These are phyloP conservation scores for Teratosphaeriaceae sp. DNA, from an alignment of 2,329 filamentous ascomycete species.

Conservation along the genomic window DNA sequence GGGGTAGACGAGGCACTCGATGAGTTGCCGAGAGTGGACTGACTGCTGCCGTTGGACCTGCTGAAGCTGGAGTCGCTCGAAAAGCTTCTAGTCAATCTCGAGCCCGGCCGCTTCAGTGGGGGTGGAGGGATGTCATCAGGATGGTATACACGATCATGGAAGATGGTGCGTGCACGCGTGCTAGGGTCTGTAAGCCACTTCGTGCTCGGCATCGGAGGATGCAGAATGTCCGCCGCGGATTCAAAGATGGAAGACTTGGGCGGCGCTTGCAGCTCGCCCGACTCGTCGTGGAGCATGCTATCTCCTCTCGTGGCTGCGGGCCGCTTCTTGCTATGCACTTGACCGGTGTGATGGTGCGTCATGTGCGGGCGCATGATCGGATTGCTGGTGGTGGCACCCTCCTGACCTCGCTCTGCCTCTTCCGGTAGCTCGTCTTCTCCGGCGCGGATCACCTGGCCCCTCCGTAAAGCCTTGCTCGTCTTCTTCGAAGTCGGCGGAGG, in stretches of 20 bases:
- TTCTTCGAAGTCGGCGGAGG: constrained; percentile 25
- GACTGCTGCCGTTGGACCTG: constrained; percentile 17
- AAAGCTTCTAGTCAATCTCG: constrained; percentile 28
- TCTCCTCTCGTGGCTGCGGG: constrained; percentile 44
- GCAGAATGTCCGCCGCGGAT: constrained; percentile 85
- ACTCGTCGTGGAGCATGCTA: constrained; percentile 40
- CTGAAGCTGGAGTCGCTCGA: constrained; percentile 16
- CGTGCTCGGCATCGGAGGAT: constrained; percentile 74
- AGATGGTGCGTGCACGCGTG: constrained; percentile 79
- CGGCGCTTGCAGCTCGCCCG: constrained; percentile 49
- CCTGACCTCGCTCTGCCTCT: constrained; percentile 13
- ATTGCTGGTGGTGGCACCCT: constrained; percentile 22
- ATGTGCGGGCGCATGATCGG: constrained; percentile 27
- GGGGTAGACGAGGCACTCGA: constrained; percentile 6
- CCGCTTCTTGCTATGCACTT: constrained; percentile 28
- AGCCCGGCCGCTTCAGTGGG: constrained; percentile 42
- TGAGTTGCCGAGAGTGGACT: constrained; percentile 10
- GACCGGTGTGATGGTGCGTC: constrained; percentile 12
- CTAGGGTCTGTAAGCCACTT: constrained; percentile 81
- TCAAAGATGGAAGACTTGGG: constrained; percentile 93
- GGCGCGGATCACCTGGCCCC: constrained; percentile 65
- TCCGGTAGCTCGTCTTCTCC: constrained; percentile 27
- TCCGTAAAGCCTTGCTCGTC: constrained; percentile 31
- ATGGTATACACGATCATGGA: constrained; percentile 94
- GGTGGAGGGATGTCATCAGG: constrained; percentile 86